Evolutionary conservation across 1,139 yeast genomes (phyloP).

Genomic region (Pneumocystis jirovecii): DNA sequence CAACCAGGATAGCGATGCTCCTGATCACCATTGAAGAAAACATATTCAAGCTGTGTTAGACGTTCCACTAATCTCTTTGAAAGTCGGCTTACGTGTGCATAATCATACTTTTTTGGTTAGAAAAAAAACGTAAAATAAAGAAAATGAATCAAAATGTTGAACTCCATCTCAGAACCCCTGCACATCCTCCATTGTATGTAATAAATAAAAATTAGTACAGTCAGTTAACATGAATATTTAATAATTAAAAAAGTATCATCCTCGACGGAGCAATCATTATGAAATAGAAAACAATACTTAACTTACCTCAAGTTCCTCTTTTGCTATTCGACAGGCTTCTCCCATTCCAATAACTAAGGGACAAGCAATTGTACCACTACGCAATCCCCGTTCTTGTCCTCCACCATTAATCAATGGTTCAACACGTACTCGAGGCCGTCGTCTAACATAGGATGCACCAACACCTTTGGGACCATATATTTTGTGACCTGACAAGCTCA

Average conservation of each 20-base stretch:
- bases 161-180: conserved; percentile 12
- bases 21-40: conserved; percentile 75
- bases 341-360: conserved; percentile 94
- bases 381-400: conserved; percentile 96
- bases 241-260: background rate
- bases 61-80: conserved; percentile 61
- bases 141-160: background rate
- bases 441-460: conserved; percentile 88
- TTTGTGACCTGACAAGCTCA: conserved; percentile 91
- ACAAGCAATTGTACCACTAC: conserved; percentile 95
- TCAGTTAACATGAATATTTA: background rate
- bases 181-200: conserved; percentile 5
- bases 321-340: conserved; percentile 82
- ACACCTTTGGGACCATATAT: conserved; percentile 97
- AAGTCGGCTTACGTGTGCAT: conserved; percentile 49
- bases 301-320: conserved; percentile 41
- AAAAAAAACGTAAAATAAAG: background rate
- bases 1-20: conserved; percentile 74
- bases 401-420: conserved; percentile 95
- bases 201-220: background rate
- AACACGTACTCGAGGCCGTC: conserved; percentile 95
- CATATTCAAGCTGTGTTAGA: conserved; percentile 68
- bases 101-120: conserved; percentile 35
- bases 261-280: background rate
- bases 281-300: conserved; percentile 6